A percentile compares a stretch with the other conserved stretches of the same genome.
Conservation (phyloP, 2,329 filamentous ascomycete species). For the Grosmannia clavigera region DNA sequence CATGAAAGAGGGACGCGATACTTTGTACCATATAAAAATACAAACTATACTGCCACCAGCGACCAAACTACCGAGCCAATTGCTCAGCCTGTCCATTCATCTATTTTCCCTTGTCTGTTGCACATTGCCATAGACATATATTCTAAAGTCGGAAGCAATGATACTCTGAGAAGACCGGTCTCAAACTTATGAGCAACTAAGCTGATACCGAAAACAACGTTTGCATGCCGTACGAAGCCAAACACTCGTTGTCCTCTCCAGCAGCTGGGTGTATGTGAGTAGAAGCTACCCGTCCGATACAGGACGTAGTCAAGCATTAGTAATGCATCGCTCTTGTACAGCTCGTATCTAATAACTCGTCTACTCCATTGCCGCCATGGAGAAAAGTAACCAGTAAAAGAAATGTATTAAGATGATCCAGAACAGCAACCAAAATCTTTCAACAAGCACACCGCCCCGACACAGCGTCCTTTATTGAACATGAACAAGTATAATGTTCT, state of each 20-base stretch:
- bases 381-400: neutral
- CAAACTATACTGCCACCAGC: neutral
- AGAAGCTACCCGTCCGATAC: neutral
- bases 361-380: neutral
- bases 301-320: neutral
- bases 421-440: neutral
- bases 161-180: too few relatives aligned
- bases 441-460: neutral
- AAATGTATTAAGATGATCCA: constrained; percentile 1
- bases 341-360: neutral
- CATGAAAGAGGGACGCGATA: neutral
- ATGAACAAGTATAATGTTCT: neutral
- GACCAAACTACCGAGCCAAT: neutral
- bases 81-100: neutral
- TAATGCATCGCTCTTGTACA: neutral
- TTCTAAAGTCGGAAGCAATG: too few relatives aligned
- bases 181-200: too few relatives aligned
- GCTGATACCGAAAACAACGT: too few relatives aligned
- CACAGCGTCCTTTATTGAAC: neutral
- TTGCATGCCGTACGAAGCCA: too few relatives aligned
- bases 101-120: neutral
- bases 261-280: too few relatives aligned
- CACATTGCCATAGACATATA: neutral
- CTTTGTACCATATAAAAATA: constrained; percentile 3
- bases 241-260: too few relatives aligned